Evolutionary conservation across 2,329 filamentous ascomycete genomes (phyloP).

Genomic region (Phyllosticta citrichinensis): DNA sequence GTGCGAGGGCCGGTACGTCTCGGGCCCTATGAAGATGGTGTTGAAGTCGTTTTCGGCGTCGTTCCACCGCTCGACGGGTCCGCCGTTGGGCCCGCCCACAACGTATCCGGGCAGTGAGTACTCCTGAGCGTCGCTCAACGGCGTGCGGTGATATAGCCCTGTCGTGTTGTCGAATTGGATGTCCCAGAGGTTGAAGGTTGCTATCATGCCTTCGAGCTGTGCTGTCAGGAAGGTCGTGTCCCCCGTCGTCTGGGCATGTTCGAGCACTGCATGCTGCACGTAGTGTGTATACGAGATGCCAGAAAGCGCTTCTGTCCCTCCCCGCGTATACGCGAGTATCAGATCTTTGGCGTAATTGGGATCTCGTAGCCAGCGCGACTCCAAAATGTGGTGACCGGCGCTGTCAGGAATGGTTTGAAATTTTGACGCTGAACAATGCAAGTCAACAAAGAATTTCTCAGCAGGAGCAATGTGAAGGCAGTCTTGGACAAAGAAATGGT

Average conservation of each 20-base stretch:
- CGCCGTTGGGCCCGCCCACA: slow-evolving; percentile 16
- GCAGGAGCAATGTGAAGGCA: background rate
- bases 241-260: slow-evolving; percentile 30
- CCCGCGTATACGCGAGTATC: slow-evolving; percentile 29
- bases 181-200: slow-evolving; percentile 32
- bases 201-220: slow-evolving; percentile 34
- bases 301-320: slow-evolving; percentile 27
- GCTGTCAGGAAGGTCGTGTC: slow-evolving; percentile 26
- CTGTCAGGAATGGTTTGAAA: slow-evolving; percentile 18
- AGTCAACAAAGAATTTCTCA: slow-evolving; percentile 21
- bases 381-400: slow-evolving; percentile 18
- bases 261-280: slow-evolving; percentile 26
- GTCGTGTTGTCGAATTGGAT: slow-evolving; percentile 23
- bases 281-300: slow-evolving; percentile 26
- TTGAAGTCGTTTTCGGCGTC: slow-evolving; percentile 20
- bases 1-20: slow-evolving; percentile 30
- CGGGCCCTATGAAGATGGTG: slow-evolving; percentile 26
- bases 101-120: slow-evolving; percentile 32
- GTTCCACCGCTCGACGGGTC: slow-evolving; percentile 16
- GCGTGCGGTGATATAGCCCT: slow-evolving; percentile 35
- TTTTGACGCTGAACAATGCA: slow-evolving; percentile 14
- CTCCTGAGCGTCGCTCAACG: slow-evolving; percentile 37
- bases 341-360: slow-evolving; percentile 31
- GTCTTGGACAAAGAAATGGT: slow-evolving; percentile 7
- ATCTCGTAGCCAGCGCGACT: slow-evolving; percentile 31